A percentile compares a stretch with the other conserved stretches of the same genome.
These are phyloP conservation scores for Butyriboletus loyo DNA, from an alignment of 768 basidiomycete genomes.

Conservation along the genomic window DNA sequence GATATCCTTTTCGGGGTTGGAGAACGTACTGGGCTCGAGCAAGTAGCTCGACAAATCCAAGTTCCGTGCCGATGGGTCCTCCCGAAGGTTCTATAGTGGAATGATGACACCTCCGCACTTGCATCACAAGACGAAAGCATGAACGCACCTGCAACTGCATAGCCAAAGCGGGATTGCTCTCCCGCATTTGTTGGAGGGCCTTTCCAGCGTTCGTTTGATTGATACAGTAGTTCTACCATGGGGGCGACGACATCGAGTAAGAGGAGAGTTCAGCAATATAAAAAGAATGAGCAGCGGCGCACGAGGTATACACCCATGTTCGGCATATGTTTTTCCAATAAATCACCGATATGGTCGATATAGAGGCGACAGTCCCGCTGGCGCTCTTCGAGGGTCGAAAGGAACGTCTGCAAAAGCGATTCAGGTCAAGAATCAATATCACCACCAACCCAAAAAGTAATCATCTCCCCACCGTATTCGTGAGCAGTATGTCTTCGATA, in stretches of 20 bases:
- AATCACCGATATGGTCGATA: constrained; percentile 83
- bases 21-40: constrained; percentile 76
- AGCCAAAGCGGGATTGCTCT: constrained; percentile 62
- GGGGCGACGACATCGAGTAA: not conserved
- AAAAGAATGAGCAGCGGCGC: constrained; percentile 9
- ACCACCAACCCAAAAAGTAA: not conserved
- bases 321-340: constrained; percentile 69
- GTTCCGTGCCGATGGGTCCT: constrained; percentile 73
- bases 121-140: constrained; percentile 2
- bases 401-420: constrained; percentile 53
- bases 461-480: constrained; percentile 64
- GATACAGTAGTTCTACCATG: constrained; percentile 75
- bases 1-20: not conserved
- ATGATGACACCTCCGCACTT: not conserved
- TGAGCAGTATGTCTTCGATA: constrained; percentile 86
- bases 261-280: not conserved
- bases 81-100: constrained; percentile 59
- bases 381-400: constrained; percentile 86
- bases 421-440: not conserved
- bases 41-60: constrained; percentile 90
- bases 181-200: constrained; percentile 69
- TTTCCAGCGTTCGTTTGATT: constrained; percentile 81
- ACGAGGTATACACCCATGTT: constrained; percentile 83
- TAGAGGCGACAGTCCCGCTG: constrained; percentile 93
- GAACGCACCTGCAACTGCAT: constrained; percentile 59